A percentile compares a stretch with the other conserved stretches of the same genome.
Conservation (phyloP, 2,329 filamentous ascomycete genomes). For the Colletotrichum trifolii region DNA sequence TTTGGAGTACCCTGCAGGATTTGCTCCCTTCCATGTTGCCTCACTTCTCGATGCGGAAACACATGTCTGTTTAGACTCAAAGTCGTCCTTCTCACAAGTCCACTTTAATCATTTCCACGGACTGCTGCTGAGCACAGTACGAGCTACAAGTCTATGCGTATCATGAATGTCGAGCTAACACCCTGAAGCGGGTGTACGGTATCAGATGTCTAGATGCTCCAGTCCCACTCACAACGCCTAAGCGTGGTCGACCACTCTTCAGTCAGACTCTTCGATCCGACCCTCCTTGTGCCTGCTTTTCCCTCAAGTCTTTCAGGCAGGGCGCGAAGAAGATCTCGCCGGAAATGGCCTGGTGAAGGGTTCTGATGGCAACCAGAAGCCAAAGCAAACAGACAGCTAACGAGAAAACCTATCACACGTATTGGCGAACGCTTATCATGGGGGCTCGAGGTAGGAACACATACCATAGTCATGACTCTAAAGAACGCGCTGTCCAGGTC, state of each 20-base stretch:
- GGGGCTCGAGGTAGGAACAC: constrained; percentile 7
- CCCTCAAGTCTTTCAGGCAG: constrained; percentile 52
- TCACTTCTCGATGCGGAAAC: neutral
- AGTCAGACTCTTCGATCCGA: constrained; percentile 43
- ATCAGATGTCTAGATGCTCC: too few species aligned
- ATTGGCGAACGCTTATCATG: neutral
- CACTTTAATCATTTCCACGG: too few species aligned
- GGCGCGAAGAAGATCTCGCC: constrained; percentile 59
- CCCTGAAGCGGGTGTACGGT: too few species aligned
- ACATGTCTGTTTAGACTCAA: too few species aligned
- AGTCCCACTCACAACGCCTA: neutral
- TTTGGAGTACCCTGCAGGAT: neutral
- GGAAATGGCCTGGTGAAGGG: constrained; percentile 48
- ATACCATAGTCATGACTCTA: constrained; percentile 51
- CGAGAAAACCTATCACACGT: constrained; percentile 50
- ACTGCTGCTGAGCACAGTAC: too few species aligned
- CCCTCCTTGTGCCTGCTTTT: constrained; percentile 44
- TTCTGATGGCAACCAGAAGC: constrained; percentile 53
- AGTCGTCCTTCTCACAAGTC: too few species aligned
- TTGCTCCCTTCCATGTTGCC: neutral
- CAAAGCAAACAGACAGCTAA: constrained; percentile 54
- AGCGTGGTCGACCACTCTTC: neutral
- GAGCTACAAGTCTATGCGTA: too few species aligned
- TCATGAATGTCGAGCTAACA: too few species aligned
- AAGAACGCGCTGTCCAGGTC: constrained; percentile 57